Evolutionary conservation across 768 basidiomycete genomes (phyloP).

Genomic region (Zangia roseola): DNA sequence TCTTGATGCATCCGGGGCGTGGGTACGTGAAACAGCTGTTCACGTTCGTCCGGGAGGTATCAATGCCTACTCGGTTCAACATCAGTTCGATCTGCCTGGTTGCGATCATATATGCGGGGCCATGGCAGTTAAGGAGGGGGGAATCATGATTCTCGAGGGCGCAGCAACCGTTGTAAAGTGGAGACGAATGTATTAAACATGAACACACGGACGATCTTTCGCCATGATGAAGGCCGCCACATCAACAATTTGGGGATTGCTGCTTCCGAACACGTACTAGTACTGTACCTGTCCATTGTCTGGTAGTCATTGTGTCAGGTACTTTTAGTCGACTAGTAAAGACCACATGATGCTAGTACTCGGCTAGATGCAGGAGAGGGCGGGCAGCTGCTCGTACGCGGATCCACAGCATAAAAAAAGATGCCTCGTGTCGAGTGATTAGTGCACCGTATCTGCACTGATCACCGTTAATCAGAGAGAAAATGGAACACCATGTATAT

Average conservation of each 20-base stretch:
- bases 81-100: too few relatives aligned
- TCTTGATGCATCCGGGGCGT: not conserved
- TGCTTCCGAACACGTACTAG: constrained; percentile 15
- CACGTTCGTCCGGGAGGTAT: not conserved
- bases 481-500: too few relatives aligned
- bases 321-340: not conserved
- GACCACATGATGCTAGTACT: not conserved
- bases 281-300: constrained; percentile 2
- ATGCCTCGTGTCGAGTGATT: constrained; percentile 6
- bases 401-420: not conserved
- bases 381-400: not conserved
- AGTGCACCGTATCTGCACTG: not conserved
- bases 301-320: not conserved
- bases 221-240: constrained; percentile 8
- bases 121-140: not conserved
- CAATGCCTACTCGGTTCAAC: not conserved
- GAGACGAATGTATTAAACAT: constrained; percentile 9
- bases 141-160: not conserved
- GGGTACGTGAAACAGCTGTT: not conserved
- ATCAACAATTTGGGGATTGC: constrained; percentile 3
- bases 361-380: not conserved
- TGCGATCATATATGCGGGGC: not conserved
- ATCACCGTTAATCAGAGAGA: too few relatives aligned
- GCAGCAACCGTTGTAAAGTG: constrained; percentile 2
- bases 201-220: constrained; percentile 9